These are phyloP conservation scores for Schwanniomyces pseudopolymorphus DNA, from an alignment of 805 yeast species.

Conservation along the genomic window DNA sequence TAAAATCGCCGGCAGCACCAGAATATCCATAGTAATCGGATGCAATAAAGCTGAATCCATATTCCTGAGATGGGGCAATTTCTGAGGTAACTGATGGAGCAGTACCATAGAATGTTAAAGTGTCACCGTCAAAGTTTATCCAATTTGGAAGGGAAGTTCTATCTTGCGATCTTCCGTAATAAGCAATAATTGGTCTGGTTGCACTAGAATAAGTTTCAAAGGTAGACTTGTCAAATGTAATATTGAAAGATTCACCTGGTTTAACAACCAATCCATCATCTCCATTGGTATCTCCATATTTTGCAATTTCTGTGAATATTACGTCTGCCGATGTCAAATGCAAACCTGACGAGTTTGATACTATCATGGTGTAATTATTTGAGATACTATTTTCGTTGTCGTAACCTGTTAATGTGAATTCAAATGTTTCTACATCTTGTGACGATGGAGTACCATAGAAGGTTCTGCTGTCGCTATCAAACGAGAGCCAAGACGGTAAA, in stretches of 20 bases:
- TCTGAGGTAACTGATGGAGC: constrained; percentile 85
- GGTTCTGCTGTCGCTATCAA: constrained; percentile 60
- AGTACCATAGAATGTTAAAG: constrained; percentile 74
- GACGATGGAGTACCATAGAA: constrained; percentile 67
- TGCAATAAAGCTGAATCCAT: constrained; percentile 71
- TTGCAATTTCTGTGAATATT: constrained; percentile 53
- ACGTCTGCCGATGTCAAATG: constrained; percentile 40
- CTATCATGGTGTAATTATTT: constrained; percentile 56
- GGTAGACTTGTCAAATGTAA: constrained; percentile 61
- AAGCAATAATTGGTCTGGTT: constrained; percentile 53
- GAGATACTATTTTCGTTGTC: constrained; percentile 46
- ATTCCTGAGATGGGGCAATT: constrained; percentile 83
- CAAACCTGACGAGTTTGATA: constrained; percentile 59
- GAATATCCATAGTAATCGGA: constrained; percentile 75
- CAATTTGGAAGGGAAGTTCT: constrained; percentile 90
- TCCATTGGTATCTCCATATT: constrained; percentile 77
- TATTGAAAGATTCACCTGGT: constrained; percentile 66
- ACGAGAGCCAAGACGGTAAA: constrained; percentile 77
- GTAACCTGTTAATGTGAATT: constrained; percentile 58
- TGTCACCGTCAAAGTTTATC: constrained; percentile 66
- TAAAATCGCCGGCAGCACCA: constrained; percentile 68
- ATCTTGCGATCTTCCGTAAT: constrained; percentile 79
- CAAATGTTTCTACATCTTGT: constrained; percentile 40
- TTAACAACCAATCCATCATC: constrained; percentile 66
- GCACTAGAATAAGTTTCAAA: constrained; percentile 50